These are phyloP conservation scores for Phytophthora boehmeriae DNA, from an alignment of 352 stramenopile genomes.

Conservation along the genomic window DNA sequence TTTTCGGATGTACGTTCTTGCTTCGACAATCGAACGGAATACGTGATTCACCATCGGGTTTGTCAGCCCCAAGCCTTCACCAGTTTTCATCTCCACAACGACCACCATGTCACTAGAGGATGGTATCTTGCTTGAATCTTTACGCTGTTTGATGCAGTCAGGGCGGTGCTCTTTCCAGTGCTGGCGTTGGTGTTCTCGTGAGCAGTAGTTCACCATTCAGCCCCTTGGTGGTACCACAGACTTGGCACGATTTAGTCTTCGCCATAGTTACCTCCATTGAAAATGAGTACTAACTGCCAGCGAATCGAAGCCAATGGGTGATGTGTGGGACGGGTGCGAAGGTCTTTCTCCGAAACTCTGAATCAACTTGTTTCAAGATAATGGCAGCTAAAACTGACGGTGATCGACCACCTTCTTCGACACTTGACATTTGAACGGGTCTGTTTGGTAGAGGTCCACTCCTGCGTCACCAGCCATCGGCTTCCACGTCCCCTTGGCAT, in stretches of 20 bases:
- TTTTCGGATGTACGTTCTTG: not conserved
- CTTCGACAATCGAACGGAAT: not conserved
- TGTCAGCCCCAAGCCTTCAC: conserved; percentile 1
- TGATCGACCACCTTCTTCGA: too few relatives aligned
- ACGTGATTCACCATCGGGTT: conserved; percentile 2
- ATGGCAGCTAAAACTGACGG: not conserved
- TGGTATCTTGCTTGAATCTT: not conserved
- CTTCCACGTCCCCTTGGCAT: conserved; percentile 7
- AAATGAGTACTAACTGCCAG: conserved; percentile 1
- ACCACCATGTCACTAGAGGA: not conserved
- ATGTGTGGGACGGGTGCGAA: too few relatives aligned
- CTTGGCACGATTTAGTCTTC: too few relatives aligned
- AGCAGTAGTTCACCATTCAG: conserved; percentile 5
- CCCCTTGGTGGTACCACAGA: too few relatives aligned
- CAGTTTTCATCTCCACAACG: conserved; percentile 1
- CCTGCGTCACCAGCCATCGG: conserved; percentile 14
- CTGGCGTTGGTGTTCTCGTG: conserved; percentile 1
- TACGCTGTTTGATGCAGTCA: not conserved
- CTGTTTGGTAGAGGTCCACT: conserved; percentile 21
- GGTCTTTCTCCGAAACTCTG: too few relatives aligned
- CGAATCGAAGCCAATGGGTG: too few relatives aligned
- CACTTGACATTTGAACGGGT: conserved; percentile 20
- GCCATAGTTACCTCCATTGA: not conserved
- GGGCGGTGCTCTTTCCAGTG: not conserved
- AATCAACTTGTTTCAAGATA: too few relatives aligned